phyloP scores from a whole-genome alignment of 768 basidiomycete species.

The Filobasidium floriforme region DNA sequence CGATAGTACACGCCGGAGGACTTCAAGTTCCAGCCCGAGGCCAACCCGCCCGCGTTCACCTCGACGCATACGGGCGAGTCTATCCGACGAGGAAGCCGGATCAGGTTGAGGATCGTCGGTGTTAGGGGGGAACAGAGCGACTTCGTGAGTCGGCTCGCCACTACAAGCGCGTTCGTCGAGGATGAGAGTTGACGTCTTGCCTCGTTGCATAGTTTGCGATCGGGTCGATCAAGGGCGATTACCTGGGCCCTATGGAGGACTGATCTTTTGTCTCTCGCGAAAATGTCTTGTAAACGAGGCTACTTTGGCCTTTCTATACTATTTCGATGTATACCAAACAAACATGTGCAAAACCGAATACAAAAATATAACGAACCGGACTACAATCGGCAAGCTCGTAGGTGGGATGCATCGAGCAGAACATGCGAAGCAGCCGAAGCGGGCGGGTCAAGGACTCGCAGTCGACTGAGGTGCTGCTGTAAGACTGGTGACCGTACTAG shows the following conservation, averaged over 20 bases:
- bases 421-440: no score
- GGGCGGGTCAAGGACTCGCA: no score
- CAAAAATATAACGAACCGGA: background rate
- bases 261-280: background rate
- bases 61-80: slow-evolving; percentile 65
- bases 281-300: no score
- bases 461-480: no score
- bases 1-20: slow-evolving; percentile 49
- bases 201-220: slow-evolving; percentile 69
- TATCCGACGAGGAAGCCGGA: slow-evolving; percentile 84
- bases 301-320: no score
- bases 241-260: slow-evolving; percentile 77
- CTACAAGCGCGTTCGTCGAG: background rate
- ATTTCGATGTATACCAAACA: background rate
- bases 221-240: slow-evolving; percentile 96
- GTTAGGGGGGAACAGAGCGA: slow-evolving; percentile 96
- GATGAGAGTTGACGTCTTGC: background rate
- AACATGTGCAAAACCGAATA: background rate
- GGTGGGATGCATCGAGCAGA: no score
- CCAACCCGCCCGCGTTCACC: slow-evolving; percentile 92
- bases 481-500: no score
- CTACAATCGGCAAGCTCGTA: no score
- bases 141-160: slow-evolving; percentile 58
- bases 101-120: slow-evolving; percentile 95
- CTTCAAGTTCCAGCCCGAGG: slow-evolving; percentile 88